Conservation (phyloP, 1,284 basidiomycete genomes). For the Rhodotorula glutinis region DNA sequence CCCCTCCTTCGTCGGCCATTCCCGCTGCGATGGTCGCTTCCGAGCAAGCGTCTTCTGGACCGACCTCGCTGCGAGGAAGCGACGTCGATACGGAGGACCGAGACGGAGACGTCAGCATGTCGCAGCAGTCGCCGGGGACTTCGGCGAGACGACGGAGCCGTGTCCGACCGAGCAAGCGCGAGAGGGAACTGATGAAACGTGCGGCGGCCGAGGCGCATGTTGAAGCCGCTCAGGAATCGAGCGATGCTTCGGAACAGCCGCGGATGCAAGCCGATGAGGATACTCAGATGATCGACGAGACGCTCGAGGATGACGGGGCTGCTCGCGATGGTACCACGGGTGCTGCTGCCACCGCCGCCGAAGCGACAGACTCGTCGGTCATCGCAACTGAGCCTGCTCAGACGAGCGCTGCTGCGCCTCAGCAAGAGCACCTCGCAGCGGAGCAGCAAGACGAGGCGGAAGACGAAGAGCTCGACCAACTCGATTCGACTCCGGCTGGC, state of each 20-base stretch:
- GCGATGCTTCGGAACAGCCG: not conserved
- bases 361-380: too few species aligned
- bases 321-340: too few species aligned
- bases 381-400: too few species aligned
- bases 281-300: too few species aligned
- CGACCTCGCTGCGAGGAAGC: not conserved
- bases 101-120: not conserved
- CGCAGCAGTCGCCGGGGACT: not conserved
- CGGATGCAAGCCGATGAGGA: slow-evolving; percentile 12
- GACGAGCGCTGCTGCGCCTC: too few species aligned
- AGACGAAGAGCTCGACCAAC: slow-evolving; percentile 3
- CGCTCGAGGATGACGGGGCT: too few species aligned
- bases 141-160: not conserved
- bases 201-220: slow-evolving; percentile 8
- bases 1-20: not conserved
- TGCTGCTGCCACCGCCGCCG: too few species aligned
- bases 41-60: not conserved
- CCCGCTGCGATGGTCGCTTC: not conserved
- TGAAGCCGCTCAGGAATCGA: not conserved
- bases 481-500: slow-evolving; percentile 2
- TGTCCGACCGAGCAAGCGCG: not conserved
- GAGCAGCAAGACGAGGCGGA: not conserved
- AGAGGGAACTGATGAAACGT: not conserved
- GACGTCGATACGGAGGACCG: not conserved
- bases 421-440: not conserved